Evolutionary conservation across 2,329 filamentous ascomycete species (phyloP).

Genomic region (Epichloe gansuensis): DNA sequence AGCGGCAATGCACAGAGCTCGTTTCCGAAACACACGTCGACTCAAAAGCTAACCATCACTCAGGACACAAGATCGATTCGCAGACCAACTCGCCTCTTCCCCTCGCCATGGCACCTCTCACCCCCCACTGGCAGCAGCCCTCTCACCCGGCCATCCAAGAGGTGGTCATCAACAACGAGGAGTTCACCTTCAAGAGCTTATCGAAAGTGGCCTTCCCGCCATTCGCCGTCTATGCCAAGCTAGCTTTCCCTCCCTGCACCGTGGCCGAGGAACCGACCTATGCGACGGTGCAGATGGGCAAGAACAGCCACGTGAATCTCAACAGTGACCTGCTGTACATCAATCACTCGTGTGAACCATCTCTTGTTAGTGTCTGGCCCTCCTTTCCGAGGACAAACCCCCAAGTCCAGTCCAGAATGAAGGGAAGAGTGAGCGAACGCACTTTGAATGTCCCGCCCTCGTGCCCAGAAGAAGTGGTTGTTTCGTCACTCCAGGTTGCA

Average conservation of each 20-base stretch:
- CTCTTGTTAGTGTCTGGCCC: conserved; percentile 36
- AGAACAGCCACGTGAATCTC: conserved; percentile 43
- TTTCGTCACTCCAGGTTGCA: not conserved
- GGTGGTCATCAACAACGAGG: conserved; percentile 38
- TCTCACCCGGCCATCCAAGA: conserved; percentile 47
- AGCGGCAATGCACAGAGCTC: no score
- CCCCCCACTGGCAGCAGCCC: conserved; percentile 43
- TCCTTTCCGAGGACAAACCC: not conserved
- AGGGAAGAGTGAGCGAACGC: no score
- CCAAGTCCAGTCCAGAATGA: not conserved
- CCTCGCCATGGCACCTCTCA: conserved; percentile 38
- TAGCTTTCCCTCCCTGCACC: conserved; percentile 51
- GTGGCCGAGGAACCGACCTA: conserved; percentile 44
- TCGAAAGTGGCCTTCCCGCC: conserved; percentile 42
- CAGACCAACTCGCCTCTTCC: not conserved
- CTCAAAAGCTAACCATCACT: not conserved
- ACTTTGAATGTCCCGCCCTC: not conserved
- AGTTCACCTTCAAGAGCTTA: conserved; percentile 47
- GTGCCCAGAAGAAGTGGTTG: not conserved
- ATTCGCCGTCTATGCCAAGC: conserved; percentile 52
- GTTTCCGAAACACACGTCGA: no score
- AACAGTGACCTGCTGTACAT: conserved; percentile 56
- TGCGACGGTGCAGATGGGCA: conserved; percentile 49
- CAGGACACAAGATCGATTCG: not conserved
- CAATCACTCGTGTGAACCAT: conserved; percentile 56